Evolutionary conservation across 2,329 filamentous ascomycete species (phyloP).

Genomic region (Pseudogymnoascus sp.): DNA sequence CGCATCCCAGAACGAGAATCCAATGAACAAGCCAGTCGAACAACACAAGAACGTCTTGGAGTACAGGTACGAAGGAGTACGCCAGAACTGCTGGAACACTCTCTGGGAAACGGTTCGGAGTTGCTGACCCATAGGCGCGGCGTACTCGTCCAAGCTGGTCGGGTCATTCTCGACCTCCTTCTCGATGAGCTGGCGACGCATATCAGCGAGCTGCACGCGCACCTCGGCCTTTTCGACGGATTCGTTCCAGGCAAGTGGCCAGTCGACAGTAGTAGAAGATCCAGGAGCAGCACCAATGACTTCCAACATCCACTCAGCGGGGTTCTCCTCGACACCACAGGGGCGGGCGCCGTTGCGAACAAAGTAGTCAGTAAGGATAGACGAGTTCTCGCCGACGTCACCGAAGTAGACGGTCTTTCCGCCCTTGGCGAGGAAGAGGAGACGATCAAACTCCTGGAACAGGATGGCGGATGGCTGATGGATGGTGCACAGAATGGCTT

Average conservation of each 20-base stretch:
- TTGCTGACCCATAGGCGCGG: conserved; percentile 50
- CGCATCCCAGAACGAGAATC: conserved; percentile 61
- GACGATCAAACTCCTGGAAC: conserved; percentile 81
- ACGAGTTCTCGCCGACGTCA: conserved; percentile 64
- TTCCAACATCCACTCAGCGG: conserved; percentile 72
- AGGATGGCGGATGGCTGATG: conserved; percentile 95
- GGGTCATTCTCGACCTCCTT: conserved; percentile 21
- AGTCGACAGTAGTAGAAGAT: conserved; percentile 52
- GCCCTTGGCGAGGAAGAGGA: conserved; percentile 68
- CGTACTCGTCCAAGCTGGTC: conserved; percentile 45
- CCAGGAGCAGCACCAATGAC: conserved; percentile 49
- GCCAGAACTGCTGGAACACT: conserved; percentile 56
- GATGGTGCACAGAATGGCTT: conserved; percentile 93
- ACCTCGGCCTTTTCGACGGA: conserved; percentile 38
- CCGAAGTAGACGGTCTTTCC: conserved; percentile 77
- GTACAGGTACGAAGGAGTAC: conserved; percentile 50
- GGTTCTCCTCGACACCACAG: conserved; percentile 64
- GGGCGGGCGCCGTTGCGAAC: conserved; percentile 58
- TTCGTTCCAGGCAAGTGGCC: conserved; percentile 51
- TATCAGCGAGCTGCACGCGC: conserved; percentile 41
- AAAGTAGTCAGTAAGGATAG: conserved; percentile 64
- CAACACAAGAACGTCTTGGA: conserved; percentile 21
- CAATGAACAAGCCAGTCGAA: conserved; percentile 52
- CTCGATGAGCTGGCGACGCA: conserved; percentile 37
- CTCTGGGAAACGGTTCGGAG: conserved; percentile 46